These are phyloP conservation scores for Prototheca cutis DNA, from an alignment of 163 green algal species.

Conservation along the genomic window DNA sequence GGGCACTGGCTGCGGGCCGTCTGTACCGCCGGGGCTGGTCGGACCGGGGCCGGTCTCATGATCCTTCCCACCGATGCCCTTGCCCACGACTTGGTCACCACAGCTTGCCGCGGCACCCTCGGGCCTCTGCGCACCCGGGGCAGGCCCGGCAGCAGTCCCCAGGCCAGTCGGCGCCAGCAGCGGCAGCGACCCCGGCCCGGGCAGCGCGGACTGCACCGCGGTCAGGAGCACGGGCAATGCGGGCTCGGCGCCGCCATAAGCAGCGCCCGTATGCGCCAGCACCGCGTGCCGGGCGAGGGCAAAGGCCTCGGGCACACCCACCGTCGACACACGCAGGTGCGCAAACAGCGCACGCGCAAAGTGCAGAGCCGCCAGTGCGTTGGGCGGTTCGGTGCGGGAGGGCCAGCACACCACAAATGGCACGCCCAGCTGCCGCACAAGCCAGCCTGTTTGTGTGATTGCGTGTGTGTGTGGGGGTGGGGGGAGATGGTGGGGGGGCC, in stretches of 20 bases:
- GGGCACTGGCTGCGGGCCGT: background rate
- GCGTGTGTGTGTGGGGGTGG: too few relatives aligned
- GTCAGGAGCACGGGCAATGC: slow-evolving; percentile 31
- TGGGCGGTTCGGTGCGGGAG: slow-evolving; percentile 6
- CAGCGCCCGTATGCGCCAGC: slow-evolving; percentile 15
- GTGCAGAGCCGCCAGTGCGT: slow-evolving; percentile 34
- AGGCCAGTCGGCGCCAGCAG: background rate
- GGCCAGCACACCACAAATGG: slow-evolving; percentile 43
- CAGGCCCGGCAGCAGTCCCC: slow-evolving; percentile 8
- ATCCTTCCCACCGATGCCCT: too few relatives aligned
- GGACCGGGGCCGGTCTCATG: too few relatives aligned
- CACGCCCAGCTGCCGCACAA: slow-evolving; percentile 12
- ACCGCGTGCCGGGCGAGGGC: slow-evolving; percentile 37
- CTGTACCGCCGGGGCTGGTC: too few relatives aligned
- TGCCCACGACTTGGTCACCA: too few relatives aligned
- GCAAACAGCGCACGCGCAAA: slow-evolving; percentile 59
- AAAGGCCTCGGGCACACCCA: slow-evolving; percentile 53
- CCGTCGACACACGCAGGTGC: slow-evolving; percentile 26
- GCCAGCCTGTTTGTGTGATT: too few relatives aligned
- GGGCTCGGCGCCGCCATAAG: slow-evolving; percentile 14
- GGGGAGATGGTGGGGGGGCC: too few relatives aligned
- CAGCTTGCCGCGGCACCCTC: too few relatives aligned
- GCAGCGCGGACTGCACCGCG: slow-evolving; percentile 27
- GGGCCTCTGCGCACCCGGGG: too few relatives aligned
- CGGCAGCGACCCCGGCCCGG: slow-evolving; percentile 42